phyloP scores from a whole-genome alignment of 2,329 filamentous ascomycete species.

The Phaeosphaeria sp. region DNA sequence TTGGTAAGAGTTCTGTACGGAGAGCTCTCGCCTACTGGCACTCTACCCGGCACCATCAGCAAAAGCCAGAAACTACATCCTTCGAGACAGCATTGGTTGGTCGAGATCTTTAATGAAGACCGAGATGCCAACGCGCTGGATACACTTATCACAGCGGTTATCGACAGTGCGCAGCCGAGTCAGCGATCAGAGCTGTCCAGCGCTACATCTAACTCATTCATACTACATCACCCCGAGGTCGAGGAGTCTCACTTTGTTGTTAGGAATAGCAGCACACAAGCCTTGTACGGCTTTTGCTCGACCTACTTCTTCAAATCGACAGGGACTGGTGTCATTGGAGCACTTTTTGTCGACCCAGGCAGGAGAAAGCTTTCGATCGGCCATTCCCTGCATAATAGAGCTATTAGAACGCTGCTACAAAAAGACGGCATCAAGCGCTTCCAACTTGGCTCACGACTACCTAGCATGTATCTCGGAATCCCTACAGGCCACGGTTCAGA shows the following conservation, averaged over 20 bases:
- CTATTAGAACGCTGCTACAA: constrained; percentile 76
- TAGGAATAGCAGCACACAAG: constrained; percentile 88
- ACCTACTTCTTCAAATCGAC: constrained; percentile 80
- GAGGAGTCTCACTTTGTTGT: constrained; percentile 90
- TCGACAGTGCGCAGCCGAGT: constrained; percentile 69
- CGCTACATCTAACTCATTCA: constrained; percentile 76
- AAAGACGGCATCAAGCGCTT: constrained; percentile 76
- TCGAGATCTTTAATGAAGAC: constrained; percentile 83
- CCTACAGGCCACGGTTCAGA: constrained; percentile 70
- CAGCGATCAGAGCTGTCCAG: constrained; percentile 72
- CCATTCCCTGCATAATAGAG: constrained; percentile 84
- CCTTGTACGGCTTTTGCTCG: constrained; percentile 88
- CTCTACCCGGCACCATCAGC: constrained; percentile 73
- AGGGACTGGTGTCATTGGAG: constrained; percentile 77
- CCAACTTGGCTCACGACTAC: constrained; percentile 80
- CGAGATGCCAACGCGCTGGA: constrained; percentile 77
- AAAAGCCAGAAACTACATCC: constrained; percentile 88
- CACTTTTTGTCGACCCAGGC: constrained; percentile 86
- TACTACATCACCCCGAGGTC: constrained; percentile 72
- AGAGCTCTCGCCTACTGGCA: constrained; percentile 65
- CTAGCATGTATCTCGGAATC: constrained; percentile 85
- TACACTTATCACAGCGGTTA: constrained; percentile 73
- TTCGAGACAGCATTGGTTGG: constrained; percentile 93
- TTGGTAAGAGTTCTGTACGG: constrained; percentile 85
- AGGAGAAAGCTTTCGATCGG: constrained; percentile 90